A percentile compares a stretch with the other conserved stretches of the same genome.
Conservation (phyloP, 768 basidiomycete species). For the Pulveroboletus frians region DNA sequence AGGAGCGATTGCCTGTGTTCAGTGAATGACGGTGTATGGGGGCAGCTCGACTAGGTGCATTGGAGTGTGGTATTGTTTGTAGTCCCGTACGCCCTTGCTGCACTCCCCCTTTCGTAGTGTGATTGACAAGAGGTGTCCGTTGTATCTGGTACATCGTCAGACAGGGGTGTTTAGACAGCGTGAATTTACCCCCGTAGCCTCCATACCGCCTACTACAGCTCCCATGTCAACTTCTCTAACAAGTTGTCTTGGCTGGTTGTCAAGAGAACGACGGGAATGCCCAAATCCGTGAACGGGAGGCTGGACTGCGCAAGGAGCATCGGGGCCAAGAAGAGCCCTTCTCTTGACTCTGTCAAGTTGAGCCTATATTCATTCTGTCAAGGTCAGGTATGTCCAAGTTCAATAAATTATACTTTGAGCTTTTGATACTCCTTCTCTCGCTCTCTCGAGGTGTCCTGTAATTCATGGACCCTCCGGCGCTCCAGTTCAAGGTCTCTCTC, state of each 20-base stretch:
- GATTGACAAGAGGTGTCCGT: constrained; percentile 59
- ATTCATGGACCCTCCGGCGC: constrained; percentile 63
- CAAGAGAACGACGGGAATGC: constrained; percentile 15
- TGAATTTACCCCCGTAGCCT: constrained; percentile 49
- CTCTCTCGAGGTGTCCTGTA: constrained; percentile 70
- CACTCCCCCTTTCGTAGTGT: constrained; percentile 33
- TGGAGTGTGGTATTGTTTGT: constrained; percentile 24
- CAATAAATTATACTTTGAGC: constrained; percentile 51
- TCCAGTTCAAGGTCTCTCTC: constrained; percentile 80
- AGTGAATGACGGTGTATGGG: constrained; percentile 42
- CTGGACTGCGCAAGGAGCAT: constrained; percentile 12
- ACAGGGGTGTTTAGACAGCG: background rate
- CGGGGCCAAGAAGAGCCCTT: constrained; percentile 62
- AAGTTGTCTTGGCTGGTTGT: constrained; percentile 16
- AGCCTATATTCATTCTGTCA: constrained; percentile 35
- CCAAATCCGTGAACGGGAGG: constrained; percentile 17
- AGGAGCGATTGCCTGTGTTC: constrained; percentile 35
- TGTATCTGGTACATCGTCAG: constrained; percentile 48
- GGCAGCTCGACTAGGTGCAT: constrained; percentile 16
- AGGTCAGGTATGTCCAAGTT: background rate
- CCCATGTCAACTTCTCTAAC: constrained; percentile 40
- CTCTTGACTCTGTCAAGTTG: constrained; percentile 83
- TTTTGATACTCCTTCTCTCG: constrained; percentile 86
- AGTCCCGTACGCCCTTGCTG: constrained; percentile 31
- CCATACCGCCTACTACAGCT: constrained; percentile 60